Conservation (phyloP, 371 early-diverging fungal genomes). For the Mortierella sp. region DNA sequence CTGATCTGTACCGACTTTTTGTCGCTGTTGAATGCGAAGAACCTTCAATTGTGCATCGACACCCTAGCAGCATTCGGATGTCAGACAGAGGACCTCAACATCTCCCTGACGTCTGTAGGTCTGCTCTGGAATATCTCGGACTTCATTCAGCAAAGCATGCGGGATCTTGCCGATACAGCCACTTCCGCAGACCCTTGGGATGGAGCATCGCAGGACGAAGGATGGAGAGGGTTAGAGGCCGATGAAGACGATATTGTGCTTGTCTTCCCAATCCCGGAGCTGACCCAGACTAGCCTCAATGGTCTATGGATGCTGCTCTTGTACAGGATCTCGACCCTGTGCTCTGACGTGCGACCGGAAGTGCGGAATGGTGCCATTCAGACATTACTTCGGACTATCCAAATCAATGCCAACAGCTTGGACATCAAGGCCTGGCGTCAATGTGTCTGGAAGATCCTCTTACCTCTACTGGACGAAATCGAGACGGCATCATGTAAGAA, state of each 20-base stretch:
- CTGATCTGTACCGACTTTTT: conserved; percentile 97
- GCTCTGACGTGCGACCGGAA: conserved; percentile 90
- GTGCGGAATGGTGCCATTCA: conserved; percentile 95
- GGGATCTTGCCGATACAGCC: conserved; percentile 55
- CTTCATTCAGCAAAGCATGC: conserved; percentile 78
- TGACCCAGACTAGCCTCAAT: conserved; percentile 65
- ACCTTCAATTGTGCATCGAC: conserved; percentile 85
- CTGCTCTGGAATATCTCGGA: conserved; percentile 92
- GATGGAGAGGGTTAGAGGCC: neutral
- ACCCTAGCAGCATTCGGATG: conserved; percentile 86
- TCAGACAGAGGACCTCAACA: conserved; percentile 93
- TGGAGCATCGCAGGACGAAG: neutral
- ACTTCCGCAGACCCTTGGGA: neutral
- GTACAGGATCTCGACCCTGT: conserved; percentile 82
- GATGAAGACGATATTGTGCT: conserved; percentile 37
- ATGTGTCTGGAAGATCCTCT: conserved; percentile 89
- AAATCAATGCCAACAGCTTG: conserved; percentile 82
- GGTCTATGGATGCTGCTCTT: conserved; percentile 90
- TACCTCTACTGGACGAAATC: conserved; percentile 88
- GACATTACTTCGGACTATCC: conserved; percentile 93
- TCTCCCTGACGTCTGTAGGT: conserved; percentile 92
- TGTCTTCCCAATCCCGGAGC: conserved; percentile 56
- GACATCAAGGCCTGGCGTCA: conserved; percentile 82
- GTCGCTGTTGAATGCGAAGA: conserved; percentile 77
- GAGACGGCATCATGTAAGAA: conserved; percentile 63